Evolutionary conservation across 2,329 filamentous ascomycete species (phyloP).

Genomic region (Beauveria sp.): DNA sequence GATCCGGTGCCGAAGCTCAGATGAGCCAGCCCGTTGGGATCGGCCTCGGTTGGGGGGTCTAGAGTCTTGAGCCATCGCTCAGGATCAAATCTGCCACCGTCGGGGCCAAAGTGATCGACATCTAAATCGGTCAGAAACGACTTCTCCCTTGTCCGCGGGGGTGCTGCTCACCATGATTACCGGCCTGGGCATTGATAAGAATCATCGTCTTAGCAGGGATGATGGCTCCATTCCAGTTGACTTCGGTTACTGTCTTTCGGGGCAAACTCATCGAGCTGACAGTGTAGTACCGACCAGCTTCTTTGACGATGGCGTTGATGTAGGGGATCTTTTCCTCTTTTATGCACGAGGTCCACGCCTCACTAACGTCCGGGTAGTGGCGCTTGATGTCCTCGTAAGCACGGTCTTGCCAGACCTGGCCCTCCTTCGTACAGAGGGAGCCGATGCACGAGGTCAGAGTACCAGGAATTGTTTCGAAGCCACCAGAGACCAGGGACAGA

Average conservation of each 20-base stretch:
- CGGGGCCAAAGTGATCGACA: neutral
- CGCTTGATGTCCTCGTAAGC: slow-evolving; percentile 44
- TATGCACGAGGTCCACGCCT: slow-evolving; percentile 38
- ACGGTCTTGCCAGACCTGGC: slow-evolving; percentile 42
- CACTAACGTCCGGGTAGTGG: slow-evolving; percentile 34
- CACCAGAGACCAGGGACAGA: slow-evolving; percentile 43
- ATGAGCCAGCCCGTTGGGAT: slow-evolving; percentile 27
- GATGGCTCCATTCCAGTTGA: slow-evolving; percentile 42
- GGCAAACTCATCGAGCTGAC: slow-evolving; percentile 46
- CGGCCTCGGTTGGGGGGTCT: slow-evolving; percentile 19
- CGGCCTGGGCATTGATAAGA: slow-evolving; percentile 47
- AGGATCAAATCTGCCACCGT: neutral
- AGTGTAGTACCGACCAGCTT: slow-evolving; percentile 45
- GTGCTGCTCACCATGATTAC: slow-evolving; percentile 35
- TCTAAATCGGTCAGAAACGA: neutral
- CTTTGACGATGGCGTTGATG: slow-evolving; percentile 39
- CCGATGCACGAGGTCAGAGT: slow-evolving; percentile 45
- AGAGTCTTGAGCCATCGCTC: neutral
- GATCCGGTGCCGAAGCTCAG: slow-evolving; percentile 45
- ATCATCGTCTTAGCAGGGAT: slow-evolving; percentile 47
- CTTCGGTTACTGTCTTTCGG: slow-evolving; percentile 40
- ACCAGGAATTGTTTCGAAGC: slow-evolving; percentile 47
- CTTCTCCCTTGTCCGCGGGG: slow-evolving; percentile 10
- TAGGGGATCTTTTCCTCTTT: slow-evolving; percentile 42
- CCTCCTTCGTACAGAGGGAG: slow-evolving; percentile 38